A percentile compares a stretch with the other conserved stretches of the same genome.
phyloP scores from a whole-genome alignment of 345 rosid species.

The Stellera chamaejasme region DNA sequence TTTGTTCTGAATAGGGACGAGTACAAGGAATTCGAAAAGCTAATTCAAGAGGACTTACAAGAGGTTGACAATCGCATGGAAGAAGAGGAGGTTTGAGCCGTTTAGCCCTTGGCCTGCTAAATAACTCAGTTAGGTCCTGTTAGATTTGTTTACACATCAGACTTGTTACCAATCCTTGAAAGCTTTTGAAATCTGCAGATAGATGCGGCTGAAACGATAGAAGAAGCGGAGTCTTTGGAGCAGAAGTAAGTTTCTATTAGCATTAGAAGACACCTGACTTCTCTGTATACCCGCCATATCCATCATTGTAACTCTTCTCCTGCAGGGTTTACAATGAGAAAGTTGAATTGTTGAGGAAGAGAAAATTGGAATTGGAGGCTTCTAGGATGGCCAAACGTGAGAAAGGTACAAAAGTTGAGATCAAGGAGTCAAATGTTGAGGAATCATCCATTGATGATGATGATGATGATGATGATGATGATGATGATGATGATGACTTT shows the following conservation, averaged over 20 bases:
- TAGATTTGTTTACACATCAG: not conserved
- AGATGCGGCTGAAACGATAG: constrained; percentile 93
- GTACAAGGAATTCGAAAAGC: constrained; percentile 90
- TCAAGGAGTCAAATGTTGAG: constrained; percentile 25
- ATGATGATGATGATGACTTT: constrained; percentile 50
- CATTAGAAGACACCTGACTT: not conserved
- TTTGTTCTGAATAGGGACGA: constrained; percentile 50
- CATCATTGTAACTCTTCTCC: not conserved
- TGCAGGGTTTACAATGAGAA: constrained; percentile 51
- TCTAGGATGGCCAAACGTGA: constrained; percentile 50
- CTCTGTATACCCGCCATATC: not conserved
- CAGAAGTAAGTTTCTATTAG: constrained; percentile 51
- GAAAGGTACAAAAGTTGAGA: constrained; percentile 26
- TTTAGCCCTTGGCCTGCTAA: not conserved
- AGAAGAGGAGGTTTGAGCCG: constrained; percentile 77
- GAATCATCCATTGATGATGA: constrained; percentile 69
- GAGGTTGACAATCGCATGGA: constrained; percentile 89
- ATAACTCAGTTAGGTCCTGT: not conserved
- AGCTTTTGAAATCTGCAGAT: constrained; percentile 35
- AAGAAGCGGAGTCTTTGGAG: constrained; percentile 78
- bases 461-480: constrained; percentile 47
- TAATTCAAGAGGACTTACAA: constrained; percentile 81
- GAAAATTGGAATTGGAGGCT: constrained; percentile 61
- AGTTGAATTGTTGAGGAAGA: constrained; percentile 59
- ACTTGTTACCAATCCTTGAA: not conserved